A percentile compares a stretch with the other conserved stretches of the same genome.
Evolutionary conservation across 805 yeast genomes (phyloP).

Genomic region (Peterozyma toletana): DNA sequence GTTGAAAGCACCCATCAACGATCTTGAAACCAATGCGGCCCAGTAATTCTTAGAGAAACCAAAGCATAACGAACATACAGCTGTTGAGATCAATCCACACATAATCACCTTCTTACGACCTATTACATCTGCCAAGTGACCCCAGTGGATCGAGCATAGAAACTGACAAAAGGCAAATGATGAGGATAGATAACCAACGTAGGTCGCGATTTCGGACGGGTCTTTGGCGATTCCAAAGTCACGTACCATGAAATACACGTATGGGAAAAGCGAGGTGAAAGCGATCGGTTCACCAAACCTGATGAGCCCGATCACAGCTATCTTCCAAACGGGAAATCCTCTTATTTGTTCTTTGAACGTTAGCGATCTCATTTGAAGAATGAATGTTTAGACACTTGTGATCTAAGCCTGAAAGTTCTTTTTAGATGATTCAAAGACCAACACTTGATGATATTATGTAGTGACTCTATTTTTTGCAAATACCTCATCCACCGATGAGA

Average conservation of each 20-base stretch:
- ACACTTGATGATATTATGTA: no score
- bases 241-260: conserved; percentile 55
- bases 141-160: conserved; percentile 55
- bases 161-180: conserved; percentile 58
- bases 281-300: conserved; percentile 58
- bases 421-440: no score
- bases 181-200: conserved; percentile 56
- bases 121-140: conserved; percentile 40
- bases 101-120: conserved; percentile 52
- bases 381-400: no score
- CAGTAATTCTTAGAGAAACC: conserved; percentile 48
- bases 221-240: conserved; percentile 44
- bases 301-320: conserved; percentile 31
- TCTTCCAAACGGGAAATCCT: conserved; percentile 22
- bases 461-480: no score
- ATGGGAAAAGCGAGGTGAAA: conserved; percentile 58
- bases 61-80: conserved; percentile 36
- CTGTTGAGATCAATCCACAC: conserved; percentile 46
- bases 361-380: neutral
- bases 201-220: conserved; percentile 48
- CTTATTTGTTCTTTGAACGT: conserved; percentile 1
- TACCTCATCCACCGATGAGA: no score
- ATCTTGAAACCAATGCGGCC: conserved; percentile 46
- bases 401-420: no score
- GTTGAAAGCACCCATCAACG: conserved; percentile 48